Percentiles rank a stretch among this genome's conserved stretches.
Conservation (phyloP, 768 basidiomycete species). For the Lactarius sanguifluus region DNA sequence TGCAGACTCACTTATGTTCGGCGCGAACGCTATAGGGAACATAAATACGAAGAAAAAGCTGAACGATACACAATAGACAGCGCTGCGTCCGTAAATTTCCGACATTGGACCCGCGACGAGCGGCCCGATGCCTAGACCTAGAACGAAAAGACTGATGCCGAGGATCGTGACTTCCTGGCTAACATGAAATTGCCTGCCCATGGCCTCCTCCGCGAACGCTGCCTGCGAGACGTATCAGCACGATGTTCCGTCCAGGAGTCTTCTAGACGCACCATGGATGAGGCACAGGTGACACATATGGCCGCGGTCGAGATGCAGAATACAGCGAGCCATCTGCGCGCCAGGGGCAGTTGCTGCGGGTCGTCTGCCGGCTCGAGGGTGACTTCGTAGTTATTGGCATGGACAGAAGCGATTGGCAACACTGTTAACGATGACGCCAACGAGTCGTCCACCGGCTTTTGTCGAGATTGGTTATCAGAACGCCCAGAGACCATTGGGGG, state of each 20-base stretch:
- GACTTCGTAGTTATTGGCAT: constrained; percentile 20
- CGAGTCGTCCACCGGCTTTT: constrained; percentile 8
- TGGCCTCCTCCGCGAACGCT: constrained; percentile 41
- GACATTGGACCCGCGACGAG: constrained; percentile 41
- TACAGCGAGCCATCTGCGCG: constrained; percentile 31
- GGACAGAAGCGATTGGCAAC: no score
- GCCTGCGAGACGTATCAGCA: constrained; percentile 30
- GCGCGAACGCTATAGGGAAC: constrained; percentile 73
- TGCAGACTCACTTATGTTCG: constrained; percentile 53
- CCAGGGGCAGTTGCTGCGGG: constrained; percentile 29
- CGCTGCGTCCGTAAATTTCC: constrained; percentile 60
- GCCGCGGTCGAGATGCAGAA: constrained; percentile 30
- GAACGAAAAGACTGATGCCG: constrained; percentile 42
- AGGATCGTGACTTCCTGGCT: constrained; percentile 43
- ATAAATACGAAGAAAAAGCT: constrained; percentile 59
- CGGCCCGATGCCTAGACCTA: constrained; percentile 37
- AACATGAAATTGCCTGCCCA: constrained; percentile 41
- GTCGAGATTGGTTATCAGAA: background rate
- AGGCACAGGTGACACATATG: constrained; percentile 33
- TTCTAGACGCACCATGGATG: constrained; percentile 29
- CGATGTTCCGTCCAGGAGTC: background rate
- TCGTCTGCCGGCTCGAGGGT: constrained; percentile 28
- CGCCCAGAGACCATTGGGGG: background rate
- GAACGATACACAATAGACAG: constrained; percentile 64
- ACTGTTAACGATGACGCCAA: background rate